Percentiles rank a stretch among this genome's conserved stretches.
phyloP scores from a whole-genome alignment of 202 grass and related monocot genomes.

The Carex arenaria region DNA sequence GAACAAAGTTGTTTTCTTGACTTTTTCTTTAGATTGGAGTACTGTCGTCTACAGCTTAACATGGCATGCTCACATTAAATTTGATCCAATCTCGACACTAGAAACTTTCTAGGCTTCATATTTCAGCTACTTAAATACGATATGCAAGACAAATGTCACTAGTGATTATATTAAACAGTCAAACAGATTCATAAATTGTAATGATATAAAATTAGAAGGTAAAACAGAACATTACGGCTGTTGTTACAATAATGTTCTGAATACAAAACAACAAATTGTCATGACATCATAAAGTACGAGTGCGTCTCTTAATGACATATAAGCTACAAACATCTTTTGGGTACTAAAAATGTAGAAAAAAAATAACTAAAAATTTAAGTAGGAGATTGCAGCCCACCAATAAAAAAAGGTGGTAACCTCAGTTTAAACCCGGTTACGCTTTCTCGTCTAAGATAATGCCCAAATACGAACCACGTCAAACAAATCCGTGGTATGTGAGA shows the following conservation, averaged over 20 bases:
- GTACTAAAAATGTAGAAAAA: neutral
- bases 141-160: neutral
- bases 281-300: neutral
- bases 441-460: conserved; percentile 8
- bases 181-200: neutral
- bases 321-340: neutral
- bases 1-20: too few species aligned
- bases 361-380: neutral
- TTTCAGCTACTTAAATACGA: neutral
- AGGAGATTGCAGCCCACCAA: conserved; percentile 23
- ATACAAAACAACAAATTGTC: conserved; percentile 2
- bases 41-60: too few species aligned
- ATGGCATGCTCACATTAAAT: neutral
- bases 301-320: neutral
- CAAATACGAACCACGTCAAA: neutral
- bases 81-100: neutral
- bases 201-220: neutral
- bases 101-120: neutral
- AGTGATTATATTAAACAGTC: neutral
- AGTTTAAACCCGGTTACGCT: neutral
- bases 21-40: too few species aligned
- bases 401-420: conserved; percentile 31
- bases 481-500: conserved; percentile 22
- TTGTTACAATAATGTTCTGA: neutral
- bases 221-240: neutral